A percentile compares a stretch with the other conserved stretches of the same genome.
phyloP scores from a whole-genome alignment of 805 yeast species.

The Kuraishia molischiana region DNA sequence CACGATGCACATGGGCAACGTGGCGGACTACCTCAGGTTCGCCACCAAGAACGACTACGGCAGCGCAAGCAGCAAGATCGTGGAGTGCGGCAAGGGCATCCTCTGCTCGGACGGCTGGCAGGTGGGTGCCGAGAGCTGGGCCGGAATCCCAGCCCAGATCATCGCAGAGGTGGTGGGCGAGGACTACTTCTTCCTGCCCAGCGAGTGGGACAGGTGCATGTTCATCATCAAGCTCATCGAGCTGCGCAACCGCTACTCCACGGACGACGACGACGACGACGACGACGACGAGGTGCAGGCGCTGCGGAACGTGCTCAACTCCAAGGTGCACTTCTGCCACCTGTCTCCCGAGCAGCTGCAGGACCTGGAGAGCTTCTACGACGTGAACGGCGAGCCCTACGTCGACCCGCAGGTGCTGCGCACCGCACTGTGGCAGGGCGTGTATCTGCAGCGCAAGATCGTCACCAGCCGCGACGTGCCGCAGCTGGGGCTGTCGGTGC shows the following conservation, averaged over 20 bases:
- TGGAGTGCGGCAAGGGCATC: slow-evolving; percentile 35
- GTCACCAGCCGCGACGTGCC: slow-evolving; percentile 17
- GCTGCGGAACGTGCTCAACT: slow-evolving; percentile 25
- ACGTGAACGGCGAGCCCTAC: slow-evolving; percentile 24
- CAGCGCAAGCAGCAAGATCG: slow-evolving; percentile 30
- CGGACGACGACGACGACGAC: slow-evolving; percentile 4
- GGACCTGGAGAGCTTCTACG: slow-evolving; percentile 28
- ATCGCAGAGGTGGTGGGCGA: slow-evolving; percentile 34
- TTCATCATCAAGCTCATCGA: slow-evolving; percentile 34
- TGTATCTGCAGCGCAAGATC: slow-evolving; percentile 30
- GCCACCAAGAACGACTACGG: slow-evolving; percentile 36
- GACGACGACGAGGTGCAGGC: slow-evolving; percentile 10
- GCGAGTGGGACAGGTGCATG: slow-evolving; percentile 45
- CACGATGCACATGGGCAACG: slow-evolving; percentile 23
- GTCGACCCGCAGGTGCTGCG: slow-evolving; percentile 28
- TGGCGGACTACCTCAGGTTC: slow-evolving; percentile 27
- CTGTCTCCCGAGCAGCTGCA: slow-evolving; percentile 37
- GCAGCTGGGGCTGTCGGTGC: slow-evolving; percentile 17
- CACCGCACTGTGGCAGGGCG: slow-evolving; percentile 40
- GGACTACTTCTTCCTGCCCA: slow-evolving; percentile 43
- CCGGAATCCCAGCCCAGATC: slow-evolving; percentile 30
- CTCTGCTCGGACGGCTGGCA: slow-evolving; percentile 42
- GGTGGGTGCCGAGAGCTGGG: slow-evolving; percentile 34
- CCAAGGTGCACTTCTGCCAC: slow-evolving; percentile 36
- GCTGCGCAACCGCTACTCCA: slow-evolving; percentile 14